A percentile compares a stretch with the other conserved stretches of the same genome.
Evolutionary conservation across 1,139 yeast genomes (phyloP).

Genomic region (Blastobotrys serpentis): DNA sequence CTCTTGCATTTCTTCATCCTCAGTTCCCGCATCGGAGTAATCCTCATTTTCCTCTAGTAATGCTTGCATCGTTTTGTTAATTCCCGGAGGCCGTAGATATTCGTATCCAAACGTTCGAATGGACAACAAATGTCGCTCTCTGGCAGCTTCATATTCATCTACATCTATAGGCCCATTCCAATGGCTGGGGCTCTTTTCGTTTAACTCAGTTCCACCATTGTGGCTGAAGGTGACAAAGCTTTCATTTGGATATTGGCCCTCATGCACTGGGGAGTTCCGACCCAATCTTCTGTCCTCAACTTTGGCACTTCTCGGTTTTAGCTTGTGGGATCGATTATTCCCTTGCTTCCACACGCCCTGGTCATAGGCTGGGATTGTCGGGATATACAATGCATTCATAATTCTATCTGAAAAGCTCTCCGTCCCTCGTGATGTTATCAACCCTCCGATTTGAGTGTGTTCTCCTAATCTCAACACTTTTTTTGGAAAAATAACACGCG

Average conservation of each 20-base stretch:
- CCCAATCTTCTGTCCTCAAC: background rate
- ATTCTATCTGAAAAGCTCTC: background rate
- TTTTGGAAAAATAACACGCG: background rate
- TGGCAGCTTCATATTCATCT: conserved; percentile 20
- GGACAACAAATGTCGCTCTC: conserved; percentile 22
- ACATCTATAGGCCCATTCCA: conserved; percentile 11
- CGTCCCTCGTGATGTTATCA: too few relatives aligned
- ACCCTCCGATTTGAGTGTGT: too few relatives aligned
- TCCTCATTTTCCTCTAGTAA: conserved; percentile 25
- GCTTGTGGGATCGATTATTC: conserved; percentile 9
- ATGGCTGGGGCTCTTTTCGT: background rate
- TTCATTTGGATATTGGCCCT: conserved; percentile 7
- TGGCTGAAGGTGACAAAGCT: conserved; percentile 2
- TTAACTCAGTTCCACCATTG: background rate
- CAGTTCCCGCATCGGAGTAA: conserved; percentile 20
- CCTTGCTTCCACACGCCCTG: conserved; percentile 7
- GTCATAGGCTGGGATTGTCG: conserved; percentile 12
- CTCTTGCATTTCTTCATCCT: conserved; percentile 23
- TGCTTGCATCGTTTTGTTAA: conserved; percentile 27
- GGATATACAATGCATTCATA: conserved; percentile 12
- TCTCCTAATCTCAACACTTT: too few relatives aligned
- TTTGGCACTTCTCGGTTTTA: conserved; percentile 6
- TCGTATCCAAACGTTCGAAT: conserved; percentile 29
- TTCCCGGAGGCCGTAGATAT: conserved; percentile 30
- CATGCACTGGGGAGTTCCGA: conserved; percentile 7